Evolutionary conservation across 2,329 filamentous ascomycete genomes (phyloP).

Genomic region (Ophiocordyceps unilateralis): DNA sequence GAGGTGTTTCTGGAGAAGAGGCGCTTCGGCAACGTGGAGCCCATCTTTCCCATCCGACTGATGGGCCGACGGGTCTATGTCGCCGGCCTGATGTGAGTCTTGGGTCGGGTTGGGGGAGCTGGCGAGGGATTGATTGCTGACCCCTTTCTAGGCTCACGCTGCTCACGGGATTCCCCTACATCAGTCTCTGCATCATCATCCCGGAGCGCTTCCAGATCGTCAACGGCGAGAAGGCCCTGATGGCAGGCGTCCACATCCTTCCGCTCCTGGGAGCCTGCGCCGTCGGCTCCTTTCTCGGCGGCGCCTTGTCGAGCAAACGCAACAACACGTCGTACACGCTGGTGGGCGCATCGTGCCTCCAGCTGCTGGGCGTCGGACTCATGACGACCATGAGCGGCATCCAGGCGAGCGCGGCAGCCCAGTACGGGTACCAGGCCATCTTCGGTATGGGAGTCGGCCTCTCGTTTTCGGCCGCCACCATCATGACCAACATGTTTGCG

Average conservation of each 20-base stretch:
- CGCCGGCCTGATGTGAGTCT: slow-evolving; percentile 28
- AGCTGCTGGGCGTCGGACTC: slow-evolving; percentile 33
- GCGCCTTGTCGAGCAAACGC: slow-evolving; percentile 31
- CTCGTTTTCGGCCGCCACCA: slow-evolving; percentile 37
- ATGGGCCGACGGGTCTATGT: slow-evolving; percentile 31
- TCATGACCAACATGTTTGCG: slow-evolving; percentile 36
- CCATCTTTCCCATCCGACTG: slow-evolving; percentile 35
- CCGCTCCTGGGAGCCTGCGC: slow-evolving; percentile 41
- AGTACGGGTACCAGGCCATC: slow-evolving; percentile 38
- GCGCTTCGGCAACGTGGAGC: slow-evolving; percentile 24
- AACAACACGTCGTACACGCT: slow-evolving; percentile 37
- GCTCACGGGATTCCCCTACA: slow-evolving; percentile 38
- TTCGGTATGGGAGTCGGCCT: slow-evolving; percentile 43
- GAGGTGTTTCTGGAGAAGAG: slow-evolving; percentile 26
- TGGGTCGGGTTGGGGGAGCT: not conserved
- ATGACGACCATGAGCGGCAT: slow-evolving; percentile 24
- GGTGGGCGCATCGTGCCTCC: slow-evolving; percentile 29
- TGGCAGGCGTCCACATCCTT: slow-evolving; percentile 38
- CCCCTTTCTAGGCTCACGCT: slow-evolving; percentile 29
- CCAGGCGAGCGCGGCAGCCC: slow-evolving; percentile 16
- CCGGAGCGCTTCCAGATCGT: slow-evolving; percentile 45
- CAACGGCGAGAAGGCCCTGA: slow-evolving; percentile 31
- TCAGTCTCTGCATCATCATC: slow-evolving; percentile 38
- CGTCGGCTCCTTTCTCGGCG: slow-evolving; percentile 36
- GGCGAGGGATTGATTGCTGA: not conserved